These are phyloP conservation scores for Strombidium stylifer DNA, from an alignment of 73 alveolate genomes.

Conservation along the genomic window DNA sequence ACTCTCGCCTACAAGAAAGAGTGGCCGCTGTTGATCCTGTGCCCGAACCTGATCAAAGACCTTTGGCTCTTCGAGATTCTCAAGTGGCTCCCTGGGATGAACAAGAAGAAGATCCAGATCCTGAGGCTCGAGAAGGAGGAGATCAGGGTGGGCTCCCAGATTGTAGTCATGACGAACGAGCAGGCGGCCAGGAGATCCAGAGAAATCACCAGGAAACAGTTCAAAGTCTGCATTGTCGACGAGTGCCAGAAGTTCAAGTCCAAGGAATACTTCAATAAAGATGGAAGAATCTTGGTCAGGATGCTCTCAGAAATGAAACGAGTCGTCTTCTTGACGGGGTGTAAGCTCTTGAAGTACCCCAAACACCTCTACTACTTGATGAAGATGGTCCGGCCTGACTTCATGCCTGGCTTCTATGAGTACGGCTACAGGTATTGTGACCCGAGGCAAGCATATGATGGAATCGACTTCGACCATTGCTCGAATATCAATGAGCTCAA, in stretches of 20 bases:
- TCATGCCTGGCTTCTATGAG: conserved; percentile 41
- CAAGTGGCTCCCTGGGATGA: conserved; percentile 27
- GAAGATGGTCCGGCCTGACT: conserved; percentile 22
- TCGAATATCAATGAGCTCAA: conserved; percentile 28
- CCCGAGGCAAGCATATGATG: conserved; percentile 32
- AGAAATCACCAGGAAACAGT: not conserved
- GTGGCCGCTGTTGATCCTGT: conserved; percentile 32
- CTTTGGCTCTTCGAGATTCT: conserved; percentile 35
- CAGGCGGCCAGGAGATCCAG: not conserved
- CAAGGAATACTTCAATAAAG: conserved; percentile 11
- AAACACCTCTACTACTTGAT: conserved; percentile 8
- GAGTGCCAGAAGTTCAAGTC: conserved; percentile 9
- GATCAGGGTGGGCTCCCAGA: not conserved
- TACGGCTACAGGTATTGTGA: conserved; percentile 41
- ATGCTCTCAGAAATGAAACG: conserved; percentile 16
- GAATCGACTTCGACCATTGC: conserved; percentile 23
- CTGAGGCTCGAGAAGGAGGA: not conserved
- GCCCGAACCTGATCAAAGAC: conserved; percentile 15
- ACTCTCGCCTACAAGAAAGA: conserved; percentile 37
- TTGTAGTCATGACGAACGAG: conserved; percentile 1
- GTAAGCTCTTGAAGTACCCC: conserved; percentile 17
- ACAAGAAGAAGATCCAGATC: conserved; percentile 11
- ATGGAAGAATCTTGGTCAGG: not conserved
- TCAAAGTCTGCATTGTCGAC: conserved; percentile 30
- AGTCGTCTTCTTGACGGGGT: conserved; percentile 11